Conservation (phyloP, 73 alveolate species). For the Paramecium primaurelia region DNA sequence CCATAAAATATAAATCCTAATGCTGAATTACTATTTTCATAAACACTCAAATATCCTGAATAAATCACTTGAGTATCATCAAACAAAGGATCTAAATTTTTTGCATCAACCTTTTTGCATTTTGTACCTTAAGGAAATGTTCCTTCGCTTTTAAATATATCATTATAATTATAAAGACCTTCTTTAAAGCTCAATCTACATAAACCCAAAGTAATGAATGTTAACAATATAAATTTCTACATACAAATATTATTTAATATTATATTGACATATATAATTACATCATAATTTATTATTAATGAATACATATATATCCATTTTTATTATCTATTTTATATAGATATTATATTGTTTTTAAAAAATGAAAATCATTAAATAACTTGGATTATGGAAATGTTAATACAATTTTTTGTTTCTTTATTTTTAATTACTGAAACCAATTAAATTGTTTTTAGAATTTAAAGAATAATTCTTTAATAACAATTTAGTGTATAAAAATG, state of each 20-base stretch:
- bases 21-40: background rate
- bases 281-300: background rate
- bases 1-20: slow-evolving; percentile 60
- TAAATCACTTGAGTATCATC: background rate
- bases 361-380: too few species aligned
- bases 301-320: background rate
- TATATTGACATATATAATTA: background rate
- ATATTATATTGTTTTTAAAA: too few species aligned
- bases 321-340: too few species aligned
- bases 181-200: background rate
- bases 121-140: background rate
- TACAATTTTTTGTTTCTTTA: background rate
- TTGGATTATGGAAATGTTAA: too few species aligned
- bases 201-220: background rate
- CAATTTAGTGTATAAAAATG: background rate
- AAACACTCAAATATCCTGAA: slow-evolving; percentile 17
- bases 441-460: background rate
- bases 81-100: background rate
- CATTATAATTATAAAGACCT: background rate
- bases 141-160: background rate
- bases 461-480: background rate
- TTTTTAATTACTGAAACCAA: background rate
- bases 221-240: background rate
- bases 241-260: background rate
- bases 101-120: background rate